Base-by-base conservation (phyloP, 345 rosid genomes). In the Syzygium aromaticum region DNA sequence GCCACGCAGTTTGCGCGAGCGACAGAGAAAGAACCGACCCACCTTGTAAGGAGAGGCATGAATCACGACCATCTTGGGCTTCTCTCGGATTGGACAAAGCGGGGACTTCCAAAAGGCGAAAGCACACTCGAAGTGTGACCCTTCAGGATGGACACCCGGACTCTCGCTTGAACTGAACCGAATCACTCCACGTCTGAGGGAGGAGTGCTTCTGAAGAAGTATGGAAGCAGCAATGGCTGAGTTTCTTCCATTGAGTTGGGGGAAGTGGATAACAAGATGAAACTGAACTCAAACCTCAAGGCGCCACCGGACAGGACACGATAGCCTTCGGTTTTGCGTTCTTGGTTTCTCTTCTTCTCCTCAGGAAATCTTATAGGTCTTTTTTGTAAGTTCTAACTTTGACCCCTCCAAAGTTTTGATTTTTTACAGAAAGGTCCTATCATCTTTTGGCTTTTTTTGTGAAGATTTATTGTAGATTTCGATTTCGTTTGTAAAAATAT, bases 31-130 rank as follows among this genome's bases (percentile, higher is more conserved):
- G 52, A 8, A 86, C 89, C 54, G 90, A 96, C 99, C 46, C 46
- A 43, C 46, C 90, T 88, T 89, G 86, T 89, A 94, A 87, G 98
- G 91, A 88, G 98, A 94, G 27, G 95, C 88, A 21, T 96, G 98
- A 87, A 93, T 91, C 91, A 93, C 87, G 84, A 95, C 91, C 93
- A 93, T 73, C 13, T 33, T 73, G 80, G 80, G 80, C 46, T 33
- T 11, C 80, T 33, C 25, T 27, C 40, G 33, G 85, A 51, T 13
- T 84, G 85, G 54, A 51, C n/a, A 0, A 46, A 73, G 2, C 30
- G 38, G 85, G 15, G 83, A 46, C 6, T 77, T 56, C 23, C 11
- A 23, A 23, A 56, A 56, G 61, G 61, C 61, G 61, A 56, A 22
- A 22, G 61, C 3, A 10, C 25, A 23, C 61, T 56, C 9, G 8